These are phyloP conservation scores for Lasiodiplodia sp. DNA, from an alignment of 2,329 filamentous ascomycete genomes.

Conservation along the genomic window DNA sequence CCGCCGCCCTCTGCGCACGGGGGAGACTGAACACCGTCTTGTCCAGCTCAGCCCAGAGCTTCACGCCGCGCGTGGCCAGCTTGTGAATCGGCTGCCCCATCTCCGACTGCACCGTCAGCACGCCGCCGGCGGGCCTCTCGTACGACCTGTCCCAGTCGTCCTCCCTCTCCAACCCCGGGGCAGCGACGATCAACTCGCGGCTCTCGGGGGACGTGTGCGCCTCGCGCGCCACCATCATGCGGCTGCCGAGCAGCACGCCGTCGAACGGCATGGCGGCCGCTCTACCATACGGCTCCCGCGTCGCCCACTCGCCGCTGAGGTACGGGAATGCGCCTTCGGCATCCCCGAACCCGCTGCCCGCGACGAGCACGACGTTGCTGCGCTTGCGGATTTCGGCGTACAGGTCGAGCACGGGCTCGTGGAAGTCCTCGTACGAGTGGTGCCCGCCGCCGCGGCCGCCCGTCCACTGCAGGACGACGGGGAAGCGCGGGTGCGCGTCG, in stretches of 20 bases:
- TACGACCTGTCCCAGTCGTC: conserved; percentile 91
- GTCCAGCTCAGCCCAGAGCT: conserved; percentile 96
- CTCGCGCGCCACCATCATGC: conserved; percentile 95
- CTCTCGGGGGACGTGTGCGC: conserved; percentile 85
- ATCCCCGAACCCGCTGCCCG: conserved; percentile 90
- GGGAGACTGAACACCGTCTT: conserved; percentile 77
- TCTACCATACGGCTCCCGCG: conserved; percentile 60
- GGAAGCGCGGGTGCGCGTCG: conserved; percentile 91
- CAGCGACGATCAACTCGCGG: conserved; percentile 89
- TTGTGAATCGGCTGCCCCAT: conserved; percentile 99
- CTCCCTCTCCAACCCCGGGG: conserved; percentile 77
- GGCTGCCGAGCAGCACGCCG: conserved; percentile 87
- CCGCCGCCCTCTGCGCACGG: conserved; percentile 74
- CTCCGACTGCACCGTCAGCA: conserved; percentile 94
- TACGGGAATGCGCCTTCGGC: conserved; percentile 92
- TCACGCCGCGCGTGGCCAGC: conserved; percentile 87
- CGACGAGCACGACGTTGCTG: conserved; percentile 86
- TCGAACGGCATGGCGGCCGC: conserved; percentile 90
- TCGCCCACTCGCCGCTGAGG: conserved; percentile 88
- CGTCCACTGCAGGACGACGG: conserved; percentile 94
- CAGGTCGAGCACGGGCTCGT: conserved; percentile 89
- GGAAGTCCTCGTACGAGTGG: conserved; percentile 95
- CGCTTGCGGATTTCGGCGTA: conserved; percentile 86
- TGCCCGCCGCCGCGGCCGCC: conserved; percentile 92
- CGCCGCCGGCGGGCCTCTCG: conserved; percentile 57